Percentiles rank a stretch among this genome's conserved stretches.
These are phyloP conservation scores for Lodderomyces parapsilosis DNA, from an alignment of 1,139 yeast genomes.

Conservation along the genomic window DNA sequence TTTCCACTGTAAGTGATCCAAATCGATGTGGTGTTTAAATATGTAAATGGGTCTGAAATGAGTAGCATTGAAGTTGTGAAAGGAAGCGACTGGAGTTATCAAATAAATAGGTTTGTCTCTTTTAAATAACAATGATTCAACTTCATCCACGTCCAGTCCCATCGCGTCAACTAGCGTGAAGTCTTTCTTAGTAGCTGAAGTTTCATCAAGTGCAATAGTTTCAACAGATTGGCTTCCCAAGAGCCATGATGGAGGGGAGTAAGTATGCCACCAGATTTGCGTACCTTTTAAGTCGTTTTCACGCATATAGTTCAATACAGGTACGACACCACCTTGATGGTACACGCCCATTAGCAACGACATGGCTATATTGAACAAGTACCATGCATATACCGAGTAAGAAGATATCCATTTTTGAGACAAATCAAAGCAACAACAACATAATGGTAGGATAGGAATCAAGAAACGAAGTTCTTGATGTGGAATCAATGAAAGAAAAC, in stretches of 20 bases:
- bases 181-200: conserved; percentile 8
- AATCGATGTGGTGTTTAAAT: conserved; percentile 52
- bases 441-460: conserved; percentile 71
- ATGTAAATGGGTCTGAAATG: conserved; percentile 39
- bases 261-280: conserved; percentile 91
- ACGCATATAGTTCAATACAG: conserved; percentile 48
- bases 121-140: conserved; percentile 12
- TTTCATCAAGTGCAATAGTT: conserved; percentile 20
- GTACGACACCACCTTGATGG: conserved; percentile 90
- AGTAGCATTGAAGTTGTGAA: conserved; percentile 16
- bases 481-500: conserved; percentile 65
- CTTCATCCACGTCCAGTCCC: conserved; percentile 45
- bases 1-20: conserved; percentile 65
- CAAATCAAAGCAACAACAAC: conserved; percentile 61
- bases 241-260: conserved; percentile 90
- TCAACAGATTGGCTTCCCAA: conserved; percentile 40
- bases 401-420: conserved; percentile 15
- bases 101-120: conserved; percentile 25
- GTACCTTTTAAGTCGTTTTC: conserved; percentile 17
- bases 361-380: conserved; percentile 60
- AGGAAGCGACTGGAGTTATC: conserved; percentile 52
- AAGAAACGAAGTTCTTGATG: conserved; percentile 93
- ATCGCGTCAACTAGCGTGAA: conserved; percentile 48
- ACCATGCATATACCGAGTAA: conserved; percentile 48
- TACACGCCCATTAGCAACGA: conserved; percentile 70